phyloP scores from a whole-genome alignment of 192 early-diverging fungal genomes.

The Spizellomyces sp. region DNA sequence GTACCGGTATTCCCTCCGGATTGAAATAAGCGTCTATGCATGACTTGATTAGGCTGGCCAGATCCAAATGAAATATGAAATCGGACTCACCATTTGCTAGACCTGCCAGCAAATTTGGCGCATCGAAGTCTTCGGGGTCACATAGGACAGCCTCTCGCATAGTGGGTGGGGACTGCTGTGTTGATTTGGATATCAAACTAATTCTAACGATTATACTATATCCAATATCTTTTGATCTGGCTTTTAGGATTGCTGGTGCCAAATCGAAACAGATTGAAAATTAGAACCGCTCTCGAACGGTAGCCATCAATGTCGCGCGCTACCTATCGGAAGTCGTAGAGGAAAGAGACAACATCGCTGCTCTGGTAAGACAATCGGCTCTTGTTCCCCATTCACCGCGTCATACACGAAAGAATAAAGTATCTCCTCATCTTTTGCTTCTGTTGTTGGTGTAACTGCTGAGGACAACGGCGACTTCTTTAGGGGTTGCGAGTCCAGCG shows the following conservation, averaged over 20 bases:
- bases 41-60: background rate
- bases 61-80: background rate
- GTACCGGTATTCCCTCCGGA: conserved; percentile 17
- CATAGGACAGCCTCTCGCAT: conserved; percentile 7
- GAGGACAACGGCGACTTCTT: conserved; percentile 7
- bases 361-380: conserved; percentile 7
- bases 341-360: conserved; percentile 1
- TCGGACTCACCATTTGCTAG: conserved; percentile 22
- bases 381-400: background rate
- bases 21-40: conserved; percentile 27
- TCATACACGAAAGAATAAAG: background rate
- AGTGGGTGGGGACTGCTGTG: background rate
- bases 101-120: conserved; percentile 27
- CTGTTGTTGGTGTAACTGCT: background rate
- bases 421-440: background rate
- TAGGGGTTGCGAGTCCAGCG: too few species aligned
- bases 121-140: conserved; percentile 33
- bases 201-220: background rate
- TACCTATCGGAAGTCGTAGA: conserved; percentile 18
- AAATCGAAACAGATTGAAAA: too few species aligned
- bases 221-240: too few species aligned
- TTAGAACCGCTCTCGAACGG: too few species aligned
- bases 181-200: conserved; percentile 10
- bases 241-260: too few species aligned
- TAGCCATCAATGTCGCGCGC: background rate